Evolutionary conservation across 2,329 filamentous ascomycete genomes (phyloP).

Genomic region (Beauveria rudraprayagi): DNA sequence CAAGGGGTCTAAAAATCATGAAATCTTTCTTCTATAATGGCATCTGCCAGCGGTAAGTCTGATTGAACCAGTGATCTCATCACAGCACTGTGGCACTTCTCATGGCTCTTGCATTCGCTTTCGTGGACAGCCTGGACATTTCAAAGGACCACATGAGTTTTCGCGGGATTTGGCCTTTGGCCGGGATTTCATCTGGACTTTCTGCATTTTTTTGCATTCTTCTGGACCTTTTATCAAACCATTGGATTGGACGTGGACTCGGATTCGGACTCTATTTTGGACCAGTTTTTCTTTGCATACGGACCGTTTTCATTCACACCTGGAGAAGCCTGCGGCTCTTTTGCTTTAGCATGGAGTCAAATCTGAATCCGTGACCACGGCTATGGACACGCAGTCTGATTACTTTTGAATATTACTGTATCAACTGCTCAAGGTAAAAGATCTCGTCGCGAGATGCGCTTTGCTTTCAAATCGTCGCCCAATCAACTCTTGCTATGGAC

Average conservation of each 20-base stretch:
- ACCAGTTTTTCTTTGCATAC: not conserved
- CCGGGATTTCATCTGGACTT: not conserved
- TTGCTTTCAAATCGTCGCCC: not conserved
- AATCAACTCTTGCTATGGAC: not conserved
- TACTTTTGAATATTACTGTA: constrained; percentile 11
- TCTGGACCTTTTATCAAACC: not conserved
- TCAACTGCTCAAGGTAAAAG: constrained; percentile 7
- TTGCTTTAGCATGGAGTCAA: not conserved
- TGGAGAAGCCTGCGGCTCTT: not conserved
- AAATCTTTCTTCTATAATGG: constrained; percentile 14
- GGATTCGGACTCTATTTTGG: not conserved
- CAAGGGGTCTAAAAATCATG: constrained; percentile 23
- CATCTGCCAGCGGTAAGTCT: constrained; percentile 27
- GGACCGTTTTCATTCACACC: not conserved
- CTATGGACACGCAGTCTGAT: constrained; percentile 2
- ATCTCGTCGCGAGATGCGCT: not conserved
- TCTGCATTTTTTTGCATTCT: not conserved
- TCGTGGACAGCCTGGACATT: not conserved
- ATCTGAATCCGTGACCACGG: not conserved
- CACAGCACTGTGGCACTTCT: not conserved
- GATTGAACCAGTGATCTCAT: not conserved
- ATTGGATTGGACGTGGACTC: constrained; percentile 1
- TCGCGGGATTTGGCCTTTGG: not conserved
- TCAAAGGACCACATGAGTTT: not conserved
- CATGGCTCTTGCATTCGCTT: not conserved